phyloP scores from a whole-genome alignment of 306 rosid genomes.

The Cucurbita moschata region DNA sequence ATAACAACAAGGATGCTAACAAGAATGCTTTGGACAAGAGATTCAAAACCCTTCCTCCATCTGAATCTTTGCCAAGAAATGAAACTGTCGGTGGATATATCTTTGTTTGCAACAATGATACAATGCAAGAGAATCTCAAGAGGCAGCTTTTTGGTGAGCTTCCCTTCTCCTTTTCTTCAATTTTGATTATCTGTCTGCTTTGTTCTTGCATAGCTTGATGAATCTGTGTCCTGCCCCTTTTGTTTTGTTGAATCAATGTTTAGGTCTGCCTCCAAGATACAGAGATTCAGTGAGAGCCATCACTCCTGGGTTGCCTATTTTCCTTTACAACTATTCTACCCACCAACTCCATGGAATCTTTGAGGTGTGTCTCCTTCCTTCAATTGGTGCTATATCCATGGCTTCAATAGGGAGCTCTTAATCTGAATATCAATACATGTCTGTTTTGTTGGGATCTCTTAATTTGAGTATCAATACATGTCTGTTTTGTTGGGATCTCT shows the following conservation, averaged over 20 bases:
- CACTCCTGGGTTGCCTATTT: constrained; percentile 91
- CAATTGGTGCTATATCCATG: not conserved
- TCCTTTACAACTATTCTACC: constrained; percentile 89
- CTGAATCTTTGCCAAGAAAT: constrained; percentile 64
- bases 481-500: not conserved
- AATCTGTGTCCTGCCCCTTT: not conserved
- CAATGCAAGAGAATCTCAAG: constrained; percentile 85
- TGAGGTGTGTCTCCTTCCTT: constrained; percentile 39
- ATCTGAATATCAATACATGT: not conserved
- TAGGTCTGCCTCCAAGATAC: constrained; percentile 89
- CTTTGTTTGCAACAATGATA: constrained; percentile 93
- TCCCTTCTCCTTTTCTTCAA: not conserved
- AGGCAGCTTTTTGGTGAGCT: constrained; percentile 73
- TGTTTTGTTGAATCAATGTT: not conserved
- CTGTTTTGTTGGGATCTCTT: too few species aligned
- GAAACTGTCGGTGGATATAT: constrained; percentile 86
- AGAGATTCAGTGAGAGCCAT: constrained; percentile 86
- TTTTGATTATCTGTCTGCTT: not conserved
- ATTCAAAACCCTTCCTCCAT: constrained; percentile 70
- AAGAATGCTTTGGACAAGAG: constrained; percentile 48
- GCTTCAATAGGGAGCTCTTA: not conserved
- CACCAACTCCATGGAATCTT: constrained; percentile 98
- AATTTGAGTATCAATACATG: not conserved
- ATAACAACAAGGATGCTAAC: constrained; percentile 27
- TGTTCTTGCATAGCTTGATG: not conserved